phyloP scores from a whole-genome alignment of 495 filamentous ascomycete species.

The Xylaria curta region DNA sequence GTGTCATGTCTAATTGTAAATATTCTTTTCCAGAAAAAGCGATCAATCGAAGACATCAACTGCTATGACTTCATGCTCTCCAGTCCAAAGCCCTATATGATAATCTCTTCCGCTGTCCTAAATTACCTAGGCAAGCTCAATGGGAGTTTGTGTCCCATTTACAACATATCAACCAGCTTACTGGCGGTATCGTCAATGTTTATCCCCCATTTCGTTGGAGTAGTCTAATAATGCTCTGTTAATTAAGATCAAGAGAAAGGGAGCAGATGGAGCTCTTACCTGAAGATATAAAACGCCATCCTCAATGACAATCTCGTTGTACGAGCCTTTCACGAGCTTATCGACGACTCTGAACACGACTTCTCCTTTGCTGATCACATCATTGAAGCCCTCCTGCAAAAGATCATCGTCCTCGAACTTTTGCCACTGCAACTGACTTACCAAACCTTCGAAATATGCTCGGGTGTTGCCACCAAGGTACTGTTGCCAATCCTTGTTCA shows the following conservation, averaged over 20 bases:
- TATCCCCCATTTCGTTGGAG: constrained; percentile 28
- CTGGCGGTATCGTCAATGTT: constrained; percentile 14
- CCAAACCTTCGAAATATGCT: constrained; percentile 50
- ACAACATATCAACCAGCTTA: constrained; percentile 13
- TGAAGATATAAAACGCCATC: constrained; percentile 53
- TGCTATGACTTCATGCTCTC: too few species aligned
- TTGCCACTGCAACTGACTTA: constrained; percentile 40
- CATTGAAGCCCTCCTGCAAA: constrained; percentile 53
- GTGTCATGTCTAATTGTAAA: not conserved
- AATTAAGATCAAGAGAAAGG: not conserved
- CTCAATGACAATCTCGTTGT: constrained; percentile 51
- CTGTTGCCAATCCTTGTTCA: constrained; percentile 52
- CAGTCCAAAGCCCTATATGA: not conserved
- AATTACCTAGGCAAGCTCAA: not conserved
- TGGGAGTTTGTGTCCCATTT: not conserved
- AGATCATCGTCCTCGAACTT: constrained; percentile 57
- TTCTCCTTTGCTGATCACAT: constrained; percentile 48
- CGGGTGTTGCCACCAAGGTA: constrained; percentile 44
- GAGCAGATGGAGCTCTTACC: constrained; percentile 29
- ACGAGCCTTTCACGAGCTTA: constrained; percentile 48
- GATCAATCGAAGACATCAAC: not conserved
- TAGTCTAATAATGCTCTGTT: constrained; percentile 28
- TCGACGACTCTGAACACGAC: constrained; percentile 55
- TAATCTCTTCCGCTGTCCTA: not conserved
- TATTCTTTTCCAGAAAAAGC: not conserved